Evolutionary conservation across 139 green algal species (phyloP).

Genomic region (Coelastrella sp.): DNA sequence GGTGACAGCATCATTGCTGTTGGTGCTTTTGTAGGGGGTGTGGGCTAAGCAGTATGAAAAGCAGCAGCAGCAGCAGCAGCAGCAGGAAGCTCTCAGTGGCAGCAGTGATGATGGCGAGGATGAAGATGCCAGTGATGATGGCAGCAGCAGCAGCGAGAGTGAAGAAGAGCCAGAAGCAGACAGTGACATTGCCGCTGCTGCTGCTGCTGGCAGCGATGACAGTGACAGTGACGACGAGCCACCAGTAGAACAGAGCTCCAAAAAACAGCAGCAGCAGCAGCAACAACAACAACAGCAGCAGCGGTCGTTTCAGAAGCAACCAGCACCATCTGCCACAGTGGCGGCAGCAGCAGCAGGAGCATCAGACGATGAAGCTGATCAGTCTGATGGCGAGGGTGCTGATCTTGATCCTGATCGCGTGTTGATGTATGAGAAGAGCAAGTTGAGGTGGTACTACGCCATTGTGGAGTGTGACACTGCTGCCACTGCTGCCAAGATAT

Average conservation of each 20-base stretch:
- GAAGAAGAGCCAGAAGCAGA: background rate
- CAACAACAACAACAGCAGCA: conserved; percentile 33
- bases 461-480: conserved; percentile 88
- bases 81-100: background rate
- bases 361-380: conserved; percentile 15
- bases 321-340: background rate
- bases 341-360: conserved; percentile 17
- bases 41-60: background rate
- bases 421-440: conserved; percentile 86
- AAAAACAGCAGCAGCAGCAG: conserved; percentile 32
- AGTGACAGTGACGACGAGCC: conserved; percentile 21
- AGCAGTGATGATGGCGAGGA: background rate
- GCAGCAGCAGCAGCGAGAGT: background rate
- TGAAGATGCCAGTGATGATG: background rate
- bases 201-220: conserved; percentile 21
- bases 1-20: background rate
- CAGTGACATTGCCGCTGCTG: background rate
- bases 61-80: conserved; percentile 17
- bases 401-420: conserved; percentile 77
- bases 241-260: conserved; percentile 28
- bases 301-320: conserved; percentile 8
- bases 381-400: conserved; percentile 44
- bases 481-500: conserved; percentile 78
- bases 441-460: conserved; percentile 86
- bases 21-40: conserved; percentile 6